Conservation (phyloP, 2,329 filamentous ascomycete genomes). For the Epichloe coenophiala region DNA sequence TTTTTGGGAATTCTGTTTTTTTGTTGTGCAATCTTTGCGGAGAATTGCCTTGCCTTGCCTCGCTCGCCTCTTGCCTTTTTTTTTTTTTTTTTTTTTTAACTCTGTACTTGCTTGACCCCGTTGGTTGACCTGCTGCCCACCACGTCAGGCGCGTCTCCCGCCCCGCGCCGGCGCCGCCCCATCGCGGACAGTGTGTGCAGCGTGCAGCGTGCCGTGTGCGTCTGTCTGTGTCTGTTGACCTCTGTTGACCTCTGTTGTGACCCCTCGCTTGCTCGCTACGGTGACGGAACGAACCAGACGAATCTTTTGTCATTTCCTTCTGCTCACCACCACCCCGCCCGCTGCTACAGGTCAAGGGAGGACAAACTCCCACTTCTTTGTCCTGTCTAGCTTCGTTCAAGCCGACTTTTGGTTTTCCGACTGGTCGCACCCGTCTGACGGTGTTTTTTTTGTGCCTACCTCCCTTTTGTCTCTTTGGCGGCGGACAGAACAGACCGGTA, state of each 20-base stretch:
- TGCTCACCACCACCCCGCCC: constrained; percentile 1
- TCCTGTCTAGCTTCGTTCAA: background rate
- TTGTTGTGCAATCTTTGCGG: too few relatives aligned
- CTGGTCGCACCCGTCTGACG: background rate
- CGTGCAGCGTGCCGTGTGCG: background rate
- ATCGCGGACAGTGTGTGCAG: constrained; percentile 1
- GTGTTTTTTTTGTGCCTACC: background rate
- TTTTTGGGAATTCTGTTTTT: too few relatives aligned
- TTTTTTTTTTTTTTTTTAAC: too few relatives aligned
- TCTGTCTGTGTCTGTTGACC: background rate
- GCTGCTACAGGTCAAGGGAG: constrained; percentile 1
- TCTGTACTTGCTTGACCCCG: too few relatives aligned
- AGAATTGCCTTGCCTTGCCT: too few relatives aligned
- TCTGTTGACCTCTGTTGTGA: background rate
- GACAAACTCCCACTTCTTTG: background rate
- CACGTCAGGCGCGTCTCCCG: constrained; percentile 1
- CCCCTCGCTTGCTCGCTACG: constrained; percentile 4
- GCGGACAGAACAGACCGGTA: background rate
- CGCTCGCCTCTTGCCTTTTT: too few relatives aligned
- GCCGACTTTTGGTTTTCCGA: background rate
- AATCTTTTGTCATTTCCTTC: background rate
- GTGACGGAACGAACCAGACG: background rate
- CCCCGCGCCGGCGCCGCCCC: background rate
- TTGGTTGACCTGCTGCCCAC: background rate
- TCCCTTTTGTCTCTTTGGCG: background rate